Evolutionary conservation across 805 yeast species (phyloP).

Genomic region (Barnettozyma californica): DNA sequence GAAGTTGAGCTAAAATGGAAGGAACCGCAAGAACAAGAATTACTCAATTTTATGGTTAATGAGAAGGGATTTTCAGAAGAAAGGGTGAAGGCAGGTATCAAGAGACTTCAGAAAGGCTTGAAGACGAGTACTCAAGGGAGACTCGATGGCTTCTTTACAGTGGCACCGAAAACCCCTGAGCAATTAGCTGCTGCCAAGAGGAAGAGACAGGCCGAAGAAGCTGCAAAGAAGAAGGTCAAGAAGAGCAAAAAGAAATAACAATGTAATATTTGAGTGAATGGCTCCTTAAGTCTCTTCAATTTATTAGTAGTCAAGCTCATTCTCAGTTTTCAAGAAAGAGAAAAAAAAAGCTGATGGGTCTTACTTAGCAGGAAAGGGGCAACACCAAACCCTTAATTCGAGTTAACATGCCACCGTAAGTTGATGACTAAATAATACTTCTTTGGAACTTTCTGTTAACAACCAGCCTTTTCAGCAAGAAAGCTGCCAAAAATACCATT

Average conservation of each 20-base stretch:
- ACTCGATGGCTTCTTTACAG: slow-evolving; percentile 85
- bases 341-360: background rate
- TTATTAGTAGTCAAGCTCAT: background rate
- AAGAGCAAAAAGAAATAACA: slow-evolving; percentile 14
- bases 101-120: slow-evolving; percentile 74
- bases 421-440: background rate
- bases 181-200: slow-evolving; percentile 31
- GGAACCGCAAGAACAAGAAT: slow-evolving; percentile 82
- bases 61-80: slow-evolving; percentile 93
- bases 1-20: slow-evolving; percentile 76
- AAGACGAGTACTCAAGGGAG: slow-evolving; percentile 88
- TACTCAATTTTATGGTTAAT: slow-evolving; percentile 74
- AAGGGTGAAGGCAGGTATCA: slow-evolving; percentile 82
- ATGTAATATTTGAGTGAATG: background rate
- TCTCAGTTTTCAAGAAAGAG: too few species aligned
- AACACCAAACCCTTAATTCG: background rate
- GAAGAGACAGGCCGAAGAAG: slow-evolving; percentile 25
- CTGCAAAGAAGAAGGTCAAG: slow-evolving; percentile 24
- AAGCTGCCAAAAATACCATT: slow-evolving; percentile 11
- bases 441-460: background rate
- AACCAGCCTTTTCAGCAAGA: slow-evolving; percentile 10
- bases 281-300: background rate
- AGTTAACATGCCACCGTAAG: slow-evolving; percentile 21
- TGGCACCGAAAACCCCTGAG: slow-evolving; percentile 46
- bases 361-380: background rate